A percentile compares a stretch with the other conserved stretches of the same genome.
These are phyloP conservation scores for Suhomyces taliae DNA, from an alignment of 1,139 yeast species.

Conservation along the genomic window DNA sequence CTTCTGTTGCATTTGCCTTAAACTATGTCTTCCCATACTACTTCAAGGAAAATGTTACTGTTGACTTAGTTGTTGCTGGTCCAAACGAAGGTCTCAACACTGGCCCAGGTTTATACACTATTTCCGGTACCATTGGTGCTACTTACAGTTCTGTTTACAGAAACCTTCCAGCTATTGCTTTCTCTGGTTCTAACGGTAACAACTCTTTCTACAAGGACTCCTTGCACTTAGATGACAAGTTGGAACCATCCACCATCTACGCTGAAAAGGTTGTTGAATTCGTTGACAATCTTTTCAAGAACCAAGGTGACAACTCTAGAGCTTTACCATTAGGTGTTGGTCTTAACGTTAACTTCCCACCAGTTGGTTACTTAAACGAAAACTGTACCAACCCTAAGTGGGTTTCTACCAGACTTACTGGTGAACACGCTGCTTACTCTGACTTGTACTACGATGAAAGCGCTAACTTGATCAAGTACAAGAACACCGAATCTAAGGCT, in stretches of 20 bases:
- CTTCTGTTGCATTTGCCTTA: constrained; percentile 44
- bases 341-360: constrained; percentile 49
- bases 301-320: constrained; percentile 29
- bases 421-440: constrained; percentile 33
- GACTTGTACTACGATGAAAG: constrained; percentile 33
- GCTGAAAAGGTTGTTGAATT: constrained; percentile 39
- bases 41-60: constrained; percentile 31
- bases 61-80: constrained; percentile 48
- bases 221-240: constrained; percentile 32
- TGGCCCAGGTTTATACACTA: constrained; percentile 41
- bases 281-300: constrained; percentile 35
- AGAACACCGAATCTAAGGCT: constrained; percentile 15
- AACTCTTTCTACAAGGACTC: constrained; percentile 43
- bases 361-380: constrained; percentile 34
- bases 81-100: constrained; percentile 49
- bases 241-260: constrained; percentile 42
- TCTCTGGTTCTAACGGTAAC: constrained; percentile 46
- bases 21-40: constrained; percentile 42
- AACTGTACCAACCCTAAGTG: constrained; percentile 41
- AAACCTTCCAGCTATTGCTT: constrained; percentile 44
- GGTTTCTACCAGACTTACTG: constrained; percentile 40
- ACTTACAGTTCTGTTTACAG: constrained; percentile 44
- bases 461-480: constrained; percentile 25
- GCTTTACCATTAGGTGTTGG: constrained; percentile 47
- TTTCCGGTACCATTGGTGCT: constrained; percentile 50